Base-by-base conservation (phyloP, 345 rosid species). In the Diplotaxis tenuifolia region DNA sequence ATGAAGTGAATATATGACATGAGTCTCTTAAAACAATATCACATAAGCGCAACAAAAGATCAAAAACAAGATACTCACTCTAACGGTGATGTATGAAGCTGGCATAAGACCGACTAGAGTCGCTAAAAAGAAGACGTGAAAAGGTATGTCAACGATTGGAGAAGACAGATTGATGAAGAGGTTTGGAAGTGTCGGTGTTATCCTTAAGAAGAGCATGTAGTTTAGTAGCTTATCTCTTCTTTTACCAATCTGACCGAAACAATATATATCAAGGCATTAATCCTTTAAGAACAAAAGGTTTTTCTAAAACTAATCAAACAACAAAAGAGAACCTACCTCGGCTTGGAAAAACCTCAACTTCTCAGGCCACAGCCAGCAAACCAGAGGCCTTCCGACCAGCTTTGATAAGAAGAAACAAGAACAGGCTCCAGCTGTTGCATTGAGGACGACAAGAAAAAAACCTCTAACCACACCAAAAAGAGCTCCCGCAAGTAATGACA, bases 121-220 rank as follows among this genome's bases (percentile, higher is more conserved):
- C 11, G 99, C 97, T 57, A 72, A 76, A 73, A 95, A 92, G 96
- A 95, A 95, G 67, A 92, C 71, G 68, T 90, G 96, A 76, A 95
- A 92, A 3, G 99, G 99, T 78, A 95, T 84, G 82, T 89, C 97
- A 34, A 95, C 96, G 21, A 95, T 95, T 7, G 99, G 97, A 65
- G 99, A 95, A 5, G 99, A 96, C 87, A 95, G 83, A 85, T 92
- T 95, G 83, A 95, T 95, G 67, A 95, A 95, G 38, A 95, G 96
- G 77, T 95, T 95, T 72, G 97, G 99, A 70, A 95, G 76, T 2
- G 99, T 80, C 5, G 99, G 99, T 63, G 99, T 95, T 75, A 92
- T 82, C 75, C 99, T 87, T 82, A 95, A 80, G 86, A 94, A 95
- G 59, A 95, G 82, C 99, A 92, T 92, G 78, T 95, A 95, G 80